These are phyloP conservation scores for Stramenopiles sp. DNA, from an alignment of 352 stramenopile species.

Conservation along the genomic window DNA sequence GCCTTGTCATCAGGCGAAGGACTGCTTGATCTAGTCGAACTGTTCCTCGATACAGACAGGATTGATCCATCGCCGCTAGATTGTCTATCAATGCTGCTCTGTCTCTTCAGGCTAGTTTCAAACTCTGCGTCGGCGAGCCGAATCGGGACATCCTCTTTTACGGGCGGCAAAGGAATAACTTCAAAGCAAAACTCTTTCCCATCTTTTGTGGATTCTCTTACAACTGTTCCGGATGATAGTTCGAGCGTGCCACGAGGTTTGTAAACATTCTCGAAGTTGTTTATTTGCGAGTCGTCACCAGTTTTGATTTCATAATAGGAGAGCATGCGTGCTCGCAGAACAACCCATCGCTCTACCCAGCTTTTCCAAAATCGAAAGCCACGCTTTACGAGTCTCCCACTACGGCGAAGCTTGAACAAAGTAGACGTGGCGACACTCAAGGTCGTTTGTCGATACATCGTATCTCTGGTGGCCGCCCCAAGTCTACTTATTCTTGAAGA, in stretches of 20 bases:
- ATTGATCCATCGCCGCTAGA: no score
- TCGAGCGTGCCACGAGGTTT: neutral
- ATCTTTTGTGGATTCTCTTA: neutral
- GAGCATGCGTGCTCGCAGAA: neutral
- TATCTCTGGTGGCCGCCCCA: neutral
- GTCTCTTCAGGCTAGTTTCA: no score
- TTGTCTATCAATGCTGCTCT: no score
- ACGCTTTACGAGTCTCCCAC: neutral
- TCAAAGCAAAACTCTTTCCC: neutral
- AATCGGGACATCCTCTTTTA: neutral
- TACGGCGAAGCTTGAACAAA: neutral
- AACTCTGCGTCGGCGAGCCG: neutral
- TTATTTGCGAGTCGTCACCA: neutral
- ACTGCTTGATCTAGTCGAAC: neutral
- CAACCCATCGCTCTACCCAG: neutral
- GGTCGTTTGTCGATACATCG: neutral
- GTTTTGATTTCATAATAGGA: neutral
- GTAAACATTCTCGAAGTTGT: neutral
- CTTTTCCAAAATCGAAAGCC: neutral
- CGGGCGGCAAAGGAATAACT: neutral
- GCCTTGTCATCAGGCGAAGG: neutral
- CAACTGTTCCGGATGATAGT: neutral
- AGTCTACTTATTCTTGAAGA: neutral
- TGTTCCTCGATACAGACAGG: no score
- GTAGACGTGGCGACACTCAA: neutral